phyloP scores from a whole-genome alignment of 2,329 filamentous ascomycete genomes.

The Ophiocordyceps camponoti-floridani region DNA sequence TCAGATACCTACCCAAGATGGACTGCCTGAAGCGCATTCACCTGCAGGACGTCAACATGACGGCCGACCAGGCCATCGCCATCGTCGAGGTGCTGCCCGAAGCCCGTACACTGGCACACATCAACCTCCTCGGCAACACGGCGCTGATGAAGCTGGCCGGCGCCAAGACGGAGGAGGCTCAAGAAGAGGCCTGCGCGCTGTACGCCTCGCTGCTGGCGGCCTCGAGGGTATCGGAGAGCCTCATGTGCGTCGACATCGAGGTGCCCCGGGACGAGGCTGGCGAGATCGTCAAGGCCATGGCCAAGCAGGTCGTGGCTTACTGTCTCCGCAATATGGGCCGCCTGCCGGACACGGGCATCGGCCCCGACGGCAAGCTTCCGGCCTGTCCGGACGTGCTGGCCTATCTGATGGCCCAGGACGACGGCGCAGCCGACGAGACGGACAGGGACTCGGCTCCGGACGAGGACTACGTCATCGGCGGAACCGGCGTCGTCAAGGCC shows the following conservation, averaged over 20 bases:
- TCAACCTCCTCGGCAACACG: conserved; percentile 73
- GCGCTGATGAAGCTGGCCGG: conserved; percentile 52
- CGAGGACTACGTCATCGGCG: conserved; percentile 89
- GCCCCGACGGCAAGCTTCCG: conserved; percentile 17
- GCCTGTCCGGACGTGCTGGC: conserved; percentile 63
- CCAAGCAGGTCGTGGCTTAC: conserved; percentile 88
- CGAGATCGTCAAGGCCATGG: conserved; percentile 79
- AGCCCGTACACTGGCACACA: conserved; percentile 60
- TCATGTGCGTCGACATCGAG: conserved; percentile 85
- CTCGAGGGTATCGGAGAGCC: conserved; percentile 61
- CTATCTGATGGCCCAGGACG: conserved; percentile 54
- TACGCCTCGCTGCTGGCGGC: conserved; percentile 86
- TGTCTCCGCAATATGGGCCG: conserved; percentile 82
- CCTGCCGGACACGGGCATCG: conserved; percentile 48
- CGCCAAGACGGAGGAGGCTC: conserved; percentile 57
- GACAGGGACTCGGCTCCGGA: conserved; percentile 58
- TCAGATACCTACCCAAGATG: conserved; percentile 62
- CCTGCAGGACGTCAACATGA: conserved; percentile 67
- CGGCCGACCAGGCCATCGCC: conserved; percentile 75
- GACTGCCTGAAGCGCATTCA: conserved; percentile 66
- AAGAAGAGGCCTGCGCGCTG: conserved; percentile 86
- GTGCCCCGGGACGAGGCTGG: conserved; percentile 66
- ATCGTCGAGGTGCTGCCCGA: conserved; percentile 84
- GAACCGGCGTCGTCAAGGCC: conserved; percentile 88
- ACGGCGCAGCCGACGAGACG: conserved; percentile 29